A percentile compares a stretch with the other conserved stretches of the same genome.
Conservation (phyloP, 2,329 filamentous ascomycete genomes). For the Hypoxylon sp. region DNA sequence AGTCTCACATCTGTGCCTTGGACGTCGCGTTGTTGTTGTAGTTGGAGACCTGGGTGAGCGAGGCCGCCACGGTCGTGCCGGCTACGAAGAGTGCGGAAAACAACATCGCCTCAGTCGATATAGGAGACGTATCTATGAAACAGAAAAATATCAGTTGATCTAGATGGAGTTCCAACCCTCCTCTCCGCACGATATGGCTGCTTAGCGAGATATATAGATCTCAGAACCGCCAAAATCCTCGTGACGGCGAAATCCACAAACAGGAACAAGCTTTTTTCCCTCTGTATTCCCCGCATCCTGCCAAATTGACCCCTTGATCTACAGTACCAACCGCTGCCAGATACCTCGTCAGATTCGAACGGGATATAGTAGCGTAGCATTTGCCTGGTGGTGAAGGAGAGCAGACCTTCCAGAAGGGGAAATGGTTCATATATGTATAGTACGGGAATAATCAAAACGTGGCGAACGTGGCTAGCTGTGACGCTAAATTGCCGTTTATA, state of each 20-base stretch:
- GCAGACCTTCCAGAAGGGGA: constrained; percentile 19
- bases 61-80: constrained; percentile 46
- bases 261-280: constrained; percentile 28
- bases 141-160: constrained; percentile 6
- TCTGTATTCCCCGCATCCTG: constrained; percentile 29
- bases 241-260: constrained; percentile 20
- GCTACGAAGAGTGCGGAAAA: constrained; percentile 46
- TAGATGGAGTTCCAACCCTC: not conserved
- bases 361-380: constrained; percentile 24
- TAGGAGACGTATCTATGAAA: constrained; percentile 1
- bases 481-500: constrained; percentile 39
- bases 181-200: not conserved
- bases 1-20: constrained; percentile 54
- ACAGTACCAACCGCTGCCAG: constrained; percentile 4
- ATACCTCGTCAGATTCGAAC: constrained; percentile 4
- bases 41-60: constrained; percentile 53
- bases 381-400: not conserved
- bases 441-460: constrained; percentile 22
- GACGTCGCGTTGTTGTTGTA: constrained; percentile 56
- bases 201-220: constrained; percentile 19
- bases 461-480: constrained; percentile 13
- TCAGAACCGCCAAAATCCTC: constrained; percentile 15
- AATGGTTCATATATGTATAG: constrained; percentile 12
- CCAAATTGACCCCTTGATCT: constrained; percentile 31
- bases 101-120: constrained; percentile 38